Base-by-base conservation (phyloP, 2,329 filamentous ascomycete genomes). In the Colletotrichum cereale region DNA sequence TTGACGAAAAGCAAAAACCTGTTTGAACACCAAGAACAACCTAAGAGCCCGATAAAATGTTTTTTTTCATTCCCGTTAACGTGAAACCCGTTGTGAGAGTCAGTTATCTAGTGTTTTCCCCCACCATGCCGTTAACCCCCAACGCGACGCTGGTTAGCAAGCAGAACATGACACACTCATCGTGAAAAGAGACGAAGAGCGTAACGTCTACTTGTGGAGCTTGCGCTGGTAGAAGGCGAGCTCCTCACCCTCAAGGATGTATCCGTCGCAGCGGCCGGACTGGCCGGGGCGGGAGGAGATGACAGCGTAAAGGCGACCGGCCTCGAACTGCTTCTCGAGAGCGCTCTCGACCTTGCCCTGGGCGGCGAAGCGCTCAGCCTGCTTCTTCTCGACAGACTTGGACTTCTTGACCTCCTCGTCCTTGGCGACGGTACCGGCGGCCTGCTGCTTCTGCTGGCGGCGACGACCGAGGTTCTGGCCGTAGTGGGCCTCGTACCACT, bases 401-500 rank as follows among this genome's bases (percentile, higher is more conserved):
- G 92, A 95, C 93, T 97, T 98, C 93, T 97, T 97, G 79, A 84
- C 84, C 80, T 92, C 90, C 86, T 94, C 88, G 76, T 88, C 84
- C 84, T 90, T 89, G 65, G 50, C 69, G 80, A 88, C 88, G 80
- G 87, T 57, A 8, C 55, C 85, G 80, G 86, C 84, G 83, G 87
- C 81, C 71, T 81, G 81, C 82, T 85, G 87, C 86, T 97, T 95
- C 85, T 92, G 89, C 89, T 97, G 95, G 87, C 95, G 94, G 87
- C 92, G 93, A 81, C 95, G 93, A 85, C 96, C 96, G 76, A 99
- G 84, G 80, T 89, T 80, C 86, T 94, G 90, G 84, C 96, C 96
- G 91, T 99, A 99, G 93, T 99, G 96, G 79, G 96, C 94, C 92
- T 99, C 96, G 88, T 97, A 99, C 96, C 96, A 99, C 89, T 98